phyloP scores from a whole-genome alignment of 1,139 yeast genomes.

The Geotrichum candidum region DNA sequence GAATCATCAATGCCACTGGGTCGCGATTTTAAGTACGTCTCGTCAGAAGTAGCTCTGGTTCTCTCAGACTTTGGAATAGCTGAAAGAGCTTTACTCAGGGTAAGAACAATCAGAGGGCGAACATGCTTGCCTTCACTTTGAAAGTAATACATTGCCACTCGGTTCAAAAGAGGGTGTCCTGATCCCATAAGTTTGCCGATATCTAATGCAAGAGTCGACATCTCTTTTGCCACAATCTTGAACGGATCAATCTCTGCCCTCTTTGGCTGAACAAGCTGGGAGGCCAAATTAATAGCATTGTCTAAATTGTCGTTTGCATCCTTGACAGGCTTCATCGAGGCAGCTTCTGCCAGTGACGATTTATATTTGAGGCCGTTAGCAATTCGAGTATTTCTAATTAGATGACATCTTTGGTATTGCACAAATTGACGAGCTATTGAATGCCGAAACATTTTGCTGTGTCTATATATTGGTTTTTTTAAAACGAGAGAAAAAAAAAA shows the following conservation, averaged over 20 bases:
- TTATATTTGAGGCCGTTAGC: neutral
- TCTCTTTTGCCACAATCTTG: conserved; percentile 87
- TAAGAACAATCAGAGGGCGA: conserved; percentile 80
- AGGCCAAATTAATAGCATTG: conserved; percentile 2
- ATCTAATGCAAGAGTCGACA: conserved; percentile 82
- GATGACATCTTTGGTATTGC: neutral
- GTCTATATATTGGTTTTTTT: neutral
- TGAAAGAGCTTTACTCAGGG: conserved; percentile 75
- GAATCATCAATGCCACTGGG: conserved; percentile 33
- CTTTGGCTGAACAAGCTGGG: conserved; percentile 4
- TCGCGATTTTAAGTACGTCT: conserved; percentile 29
- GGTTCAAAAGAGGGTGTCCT: conserved; percentile 85
- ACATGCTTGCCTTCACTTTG: conserved; percentile 96
- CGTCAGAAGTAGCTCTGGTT: conserved; percentile 42
- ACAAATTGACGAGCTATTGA: neutral
- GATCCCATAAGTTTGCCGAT: conserved; percentile 84
- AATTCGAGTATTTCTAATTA: neutral
- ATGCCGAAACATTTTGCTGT: neutral
- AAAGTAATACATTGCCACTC: conserved; percentile 88
- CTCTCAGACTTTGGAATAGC: conserved; percentile 69
- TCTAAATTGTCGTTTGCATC: neutral
- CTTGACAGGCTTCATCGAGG: neutral
- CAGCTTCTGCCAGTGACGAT: conserved; percentile 8
- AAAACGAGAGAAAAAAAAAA: neutral
- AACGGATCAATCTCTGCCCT: conserved; percentile 62